Conservation (phyloP, 495 filamentous ascomycete species). For the Penicillium robsamsonii region DNA sequence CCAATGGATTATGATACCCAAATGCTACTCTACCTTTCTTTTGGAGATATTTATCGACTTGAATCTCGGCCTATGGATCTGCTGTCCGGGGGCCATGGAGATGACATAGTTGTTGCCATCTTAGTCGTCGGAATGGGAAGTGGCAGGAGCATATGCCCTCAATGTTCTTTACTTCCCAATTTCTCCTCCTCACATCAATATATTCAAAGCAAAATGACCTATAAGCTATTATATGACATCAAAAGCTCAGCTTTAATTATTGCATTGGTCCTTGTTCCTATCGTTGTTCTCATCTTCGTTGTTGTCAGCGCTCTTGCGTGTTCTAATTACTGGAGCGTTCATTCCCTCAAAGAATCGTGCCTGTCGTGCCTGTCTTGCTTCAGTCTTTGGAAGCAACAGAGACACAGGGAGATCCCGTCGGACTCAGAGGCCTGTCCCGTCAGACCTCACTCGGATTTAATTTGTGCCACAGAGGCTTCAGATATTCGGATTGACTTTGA, state of each 20-base stretch:
- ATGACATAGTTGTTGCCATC: background rate
- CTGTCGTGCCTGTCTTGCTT: constrained; percentile 14
- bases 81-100: background rate
- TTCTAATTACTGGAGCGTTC: constrained; percentile 37
- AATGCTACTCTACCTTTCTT: constrained; percentile 5
- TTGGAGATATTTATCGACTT: background rate
- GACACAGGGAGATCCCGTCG: constrained; percentile 21
- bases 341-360: constrained; percentile 9
- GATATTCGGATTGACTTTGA: constrained; percentile 19
- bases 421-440: constrained; percentile 21
- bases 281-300: constrained; percentile 43
- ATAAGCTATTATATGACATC: constrained; percentile 31
- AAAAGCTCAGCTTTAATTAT: constrained; percentile 43
- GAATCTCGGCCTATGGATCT: too few species aligned
- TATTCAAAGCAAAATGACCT: constrained; percentile 28
- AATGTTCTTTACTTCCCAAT: background rate
- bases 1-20: constrained; percentile 24
- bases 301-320: constrained; percentile 49
- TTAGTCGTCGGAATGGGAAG: background rate
- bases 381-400: constrained; percentile 9
- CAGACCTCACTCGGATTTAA: background rate
- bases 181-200: constrained; percentile 4
- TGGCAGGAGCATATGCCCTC: background rate
- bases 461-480: constrained; percentile 21
- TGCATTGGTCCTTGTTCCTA: constrained; percentile 56